Evolutionary conservation across 1,139 yeast species (phyloP), one percentile per base, ranked within the genome.

Genomic region (Sugiyamaella novakii): DNA sequence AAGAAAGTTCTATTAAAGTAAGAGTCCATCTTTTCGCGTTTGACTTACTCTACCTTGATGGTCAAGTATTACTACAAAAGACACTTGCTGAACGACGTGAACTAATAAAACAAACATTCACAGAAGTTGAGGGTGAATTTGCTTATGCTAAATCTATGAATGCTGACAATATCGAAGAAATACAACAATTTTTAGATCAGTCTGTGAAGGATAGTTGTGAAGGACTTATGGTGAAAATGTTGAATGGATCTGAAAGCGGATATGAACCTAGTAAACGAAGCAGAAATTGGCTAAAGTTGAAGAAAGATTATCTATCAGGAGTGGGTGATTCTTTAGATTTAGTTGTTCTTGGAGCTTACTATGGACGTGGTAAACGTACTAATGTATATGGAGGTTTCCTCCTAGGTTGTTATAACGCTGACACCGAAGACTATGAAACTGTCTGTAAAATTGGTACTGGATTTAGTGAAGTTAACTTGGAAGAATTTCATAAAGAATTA

Each of bases 391-490:
- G 99, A 46, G 98, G 98, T 2, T 92, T 88, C 63, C 69, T 92
- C 33, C 73, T 94, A 49, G 98, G 96, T 0, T 83, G 94, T 34
- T 91, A 88, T 65, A 91, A 92, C 62, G 81, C 81, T 46, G 96
- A 91, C 54, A 79, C 88, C 0, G 98, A 95, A 18, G 97, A 89
- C 60, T 88, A 80, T 63, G 98, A 92, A 65, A 87, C 97, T 0
- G 85, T 95, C 38, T 92, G 98, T 71, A 92, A 94, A 66, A 91
- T 94, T 49, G 98, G 98, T 38, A 94, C 99, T 0, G 99, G 99
- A 0, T 92, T 92, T 65, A 81, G 91, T 33, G 99, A 92, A 57
- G 97, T 87, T 55, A 79, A 83, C 61, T 74, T 92, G 52, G 78
- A 79, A 29, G 69, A 70, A 35, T 68, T 92, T 33, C 76, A 84